Conservation (phyloP, 805 yeast genomes). For the Metschnikowia borealis region DNA sequence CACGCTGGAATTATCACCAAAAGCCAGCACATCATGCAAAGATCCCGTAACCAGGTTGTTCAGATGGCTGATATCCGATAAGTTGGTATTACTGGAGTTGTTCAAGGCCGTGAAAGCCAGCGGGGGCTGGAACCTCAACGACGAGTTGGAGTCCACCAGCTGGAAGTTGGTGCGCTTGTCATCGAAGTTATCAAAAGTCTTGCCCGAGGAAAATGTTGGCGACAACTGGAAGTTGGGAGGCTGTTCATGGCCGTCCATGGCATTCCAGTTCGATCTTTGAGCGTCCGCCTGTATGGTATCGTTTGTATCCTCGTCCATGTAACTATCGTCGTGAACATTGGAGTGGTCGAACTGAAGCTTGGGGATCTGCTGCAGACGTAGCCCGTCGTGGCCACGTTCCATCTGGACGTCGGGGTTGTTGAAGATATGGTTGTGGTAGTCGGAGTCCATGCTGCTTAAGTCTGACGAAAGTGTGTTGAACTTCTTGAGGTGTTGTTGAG, state of each 20-base stretch:
- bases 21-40: constrained; percentile 8
- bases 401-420: background rate
- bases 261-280: constrained; percentile 3
- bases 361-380: background rate
- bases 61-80: constrained; percentile 32
- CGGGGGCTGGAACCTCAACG: constrained; percentile 37
- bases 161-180: constrained; percentile 26
- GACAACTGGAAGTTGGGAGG: constrained; percentile 20
- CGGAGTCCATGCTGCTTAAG: background rate
- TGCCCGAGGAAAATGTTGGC: constrained; percentile 21
- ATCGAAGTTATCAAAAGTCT: constrained; percentile 16
- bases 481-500: too few species aligned
- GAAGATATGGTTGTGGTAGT: constrained; percentile 6
- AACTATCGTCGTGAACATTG: constrained; percentile 23
- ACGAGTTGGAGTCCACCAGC: constrained; percentile 32
- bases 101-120: constrained; percentile 37
- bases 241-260: constrained; percentile 11
- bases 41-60: constrained; percentile 14
- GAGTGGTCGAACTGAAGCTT: background rate
- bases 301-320: constrained; percentile 39
- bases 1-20: constrained; percentile 7
- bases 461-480: too few species aligned
- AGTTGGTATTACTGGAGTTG: constrained; percentile 37
- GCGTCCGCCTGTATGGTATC: constrained; percentile 14
- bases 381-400: background rate